Evolutionary conservation across 2,329 filamentous ascomycete genomes (phyloP).

Genomic region (Macrophomina tecta): DNA sequence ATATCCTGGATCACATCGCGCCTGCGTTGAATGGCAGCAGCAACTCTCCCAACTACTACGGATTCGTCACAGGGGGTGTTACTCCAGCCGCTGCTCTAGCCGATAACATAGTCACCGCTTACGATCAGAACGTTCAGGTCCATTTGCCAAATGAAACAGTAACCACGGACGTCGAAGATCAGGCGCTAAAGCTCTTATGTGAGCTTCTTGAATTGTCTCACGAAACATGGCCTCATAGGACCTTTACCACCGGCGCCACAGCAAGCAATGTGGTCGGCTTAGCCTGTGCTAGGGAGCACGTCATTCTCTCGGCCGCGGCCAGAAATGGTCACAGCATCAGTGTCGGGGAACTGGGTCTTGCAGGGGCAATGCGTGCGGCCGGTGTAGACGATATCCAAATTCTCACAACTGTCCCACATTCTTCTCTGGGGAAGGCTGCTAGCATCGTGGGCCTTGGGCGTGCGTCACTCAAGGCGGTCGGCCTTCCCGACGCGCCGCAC

Average conservation of each 20-base stretch:
- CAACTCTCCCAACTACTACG: conserved; percentile 69
- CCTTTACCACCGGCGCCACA: conserved; percentile 78
- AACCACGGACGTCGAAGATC: conserved; percentile 76
- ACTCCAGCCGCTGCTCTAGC: conserved; percentile 81
- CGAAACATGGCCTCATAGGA: conserved; percentile 70
- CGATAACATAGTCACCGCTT: conserved; percentile 79
- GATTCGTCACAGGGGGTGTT: conserved; percentile 83
- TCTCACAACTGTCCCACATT: conserved; percentile 82
- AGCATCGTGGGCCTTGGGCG: conserved; percentile 81
- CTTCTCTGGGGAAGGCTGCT: conserved; percentile 82
- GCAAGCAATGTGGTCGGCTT: conserved; percentile 70
- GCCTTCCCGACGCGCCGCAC: conserved; percentile 64
- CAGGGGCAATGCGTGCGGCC: conserved; percentile 68
- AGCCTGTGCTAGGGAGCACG: conserved; percentile 72
- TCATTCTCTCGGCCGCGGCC: conserved; percentile 57
- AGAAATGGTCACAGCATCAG: conserved; percentile 38
- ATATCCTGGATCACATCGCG: conserved; percentile 53
- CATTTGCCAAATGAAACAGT: conserved; percentile 79
- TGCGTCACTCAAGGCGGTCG: conserved; percentile 67
- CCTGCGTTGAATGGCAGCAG: conserved; percentile 71
- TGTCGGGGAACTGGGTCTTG: conserved; percentile 73
- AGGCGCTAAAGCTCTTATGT: conserved; percentile 71
- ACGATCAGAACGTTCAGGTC: conserved; percentile 85
- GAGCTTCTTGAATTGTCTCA: conserved; percentile 68
- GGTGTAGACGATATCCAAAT: conserved; percentile 74